Evolutionary conservation across 331 rosid genomes (phyloP).

Genomic region (Ulmus americana): DNA sequence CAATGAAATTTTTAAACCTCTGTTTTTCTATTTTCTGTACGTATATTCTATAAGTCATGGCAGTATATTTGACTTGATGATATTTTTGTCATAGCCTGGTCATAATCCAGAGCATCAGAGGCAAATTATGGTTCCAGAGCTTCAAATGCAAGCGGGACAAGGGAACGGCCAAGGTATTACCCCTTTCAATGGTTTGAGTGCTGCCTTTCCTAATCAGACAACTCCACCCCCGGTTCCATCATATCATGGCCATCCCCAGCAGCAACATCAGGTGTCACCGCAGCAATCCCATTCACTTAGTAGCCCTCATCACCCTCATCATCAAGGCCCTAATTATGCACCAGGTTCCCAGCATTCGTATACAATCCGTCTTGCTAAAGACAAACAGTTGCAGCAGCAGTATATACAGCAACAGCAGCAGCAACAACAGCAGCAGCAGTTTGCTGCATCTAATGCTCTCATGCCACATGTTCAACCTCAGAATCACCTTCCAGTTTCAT

Average conservation of each 20-base stretch:
- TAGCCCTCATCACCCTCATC: conserved; percentile 65
- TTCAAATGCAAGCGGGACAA: conserved; percentile 63
- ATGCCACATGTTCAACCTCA: conserved; percentile 59
- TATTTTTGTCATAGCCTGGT: conserved; percentile 53
- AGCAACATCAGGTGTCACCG: conserved; percentile 66
- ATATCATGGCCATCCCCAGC: conserved; percentile 72
- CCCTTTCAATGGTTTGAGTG: conserved; percentile 66
- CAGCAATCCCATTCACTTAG: conserved; percentile 67
- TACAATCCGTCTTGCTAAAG: conserved; percentile 64
- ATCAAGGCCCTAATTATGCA: conserved; percentile 66
- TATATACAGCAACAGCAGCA: conserved; percentile 60
- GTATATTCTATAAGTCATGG: not conserved
- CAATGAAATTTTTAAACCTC: no score
- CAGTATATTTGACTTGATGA: conserved; percentile 1
- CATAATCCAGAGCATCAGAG: conserved; percentile 81
- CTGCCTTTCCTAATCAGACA: conserved; percentile 77
- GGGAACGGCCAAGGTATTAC: conserved; percentile 70
- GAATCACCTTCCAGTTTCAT: conserved; percentile 66
- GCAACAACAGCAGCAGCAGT: conserved; percentile 57
- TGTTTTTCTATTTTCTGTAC: no score
- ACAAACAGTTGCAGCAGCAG: conserved; percentile 65
- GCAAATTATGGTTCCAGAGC: conserved; percentile 79
- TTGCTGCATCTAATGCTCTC: conserved; percentile 59
- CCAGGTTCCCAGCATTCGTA: conserved; percentile 59
- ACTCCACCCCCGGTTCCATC: conserved; percentile 57